Conservation (phyloP, 140 eudicot species). For the Senecio squalidus region DNA sequence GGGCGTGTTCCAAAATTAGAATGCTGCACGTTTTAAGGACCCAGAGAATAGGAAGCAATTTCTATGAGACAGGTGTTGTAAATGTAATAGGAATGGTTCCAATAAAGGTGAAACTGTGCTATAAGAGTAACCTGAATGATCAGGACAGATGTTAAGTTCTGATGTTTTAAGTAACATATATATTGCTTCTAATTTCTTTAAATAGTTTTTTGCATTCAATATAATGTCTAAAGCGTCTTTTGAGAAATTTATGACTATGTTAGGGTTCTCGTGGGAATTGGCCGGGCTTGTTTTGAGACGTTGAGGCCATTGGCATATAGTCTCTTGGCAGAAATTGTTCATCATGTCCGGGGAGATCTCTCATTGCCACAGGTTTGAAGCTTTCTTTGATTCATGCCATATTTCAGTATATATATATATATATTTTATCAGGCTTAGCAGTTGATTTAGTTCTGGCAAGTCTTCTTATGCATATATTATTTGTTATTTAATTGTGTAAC, state of each 20-base stretch:
- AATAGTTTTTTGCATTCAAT: slow-evolving; percentile 7
- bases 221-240: slow-evolving; percentile 16
- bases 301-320: slow-evolving; percentile 96
- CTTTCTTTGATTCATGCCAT: neutral
- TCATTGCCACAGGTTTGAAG: slow-evolving; percentile 83
- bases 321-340: slow-evolving; percentile 94
- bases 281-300: slow-evolving; percentile 95
- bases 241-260: slow-evolving; percentile 11
- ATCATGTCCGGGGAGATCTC: slow-evolving; percentile 91
- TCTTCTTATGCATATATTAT: neutral
- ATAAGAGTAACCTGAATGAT: slow-evolving; percentile 5
- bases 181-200: neutral
- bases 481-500: neutral
- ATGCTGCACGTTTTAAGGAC: slow-evolving; percentile 5
- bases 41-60: neutral
- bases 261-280: slow-evolving; percentile 98
- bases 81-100: slow-evolving; percentile 4
- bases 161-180: neutral
- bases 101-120: slow-evolving; percentile 7
- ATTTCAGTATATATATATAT: neutral
- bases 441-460: slow-evolving; percentile 1
- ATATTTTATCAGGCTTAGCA: slow-evolving; percentile 1
- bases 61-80: neutral
- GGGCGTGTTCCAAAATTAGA: neutral
- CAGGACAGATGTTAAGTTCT: slow-evolving; percentile 9